These are phyloP conservation scores for Scedosporium dehoogii DNA, from an alignment of 2,329 filamentous ascomycete species.

Conservation along the genomic window DNA sequence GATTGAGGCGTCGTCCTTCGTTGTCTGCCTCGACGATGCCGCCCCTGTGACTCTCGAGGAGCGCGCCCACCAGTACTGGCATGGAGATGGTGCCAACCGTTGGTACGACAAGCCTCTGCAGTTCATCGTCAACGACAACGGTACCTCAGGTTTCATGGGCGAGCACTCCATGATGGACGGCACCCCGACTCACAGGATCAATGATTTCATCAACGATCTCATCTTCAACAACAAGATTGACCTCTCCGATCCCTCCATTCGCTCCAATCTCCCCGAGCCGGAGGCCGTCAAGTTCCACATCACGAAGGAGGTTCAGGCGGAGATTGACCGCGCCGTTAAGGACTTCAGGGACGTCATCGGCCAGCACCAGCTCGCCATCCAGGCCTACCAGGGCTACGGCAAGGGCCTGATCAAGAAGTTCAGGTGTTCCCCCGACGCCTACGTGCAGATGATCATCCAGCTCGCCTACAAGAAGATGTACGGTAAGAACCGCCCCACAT, in stretches of 20 bases:
- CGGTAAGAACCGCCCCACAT: slow-evolving; percentile 93
- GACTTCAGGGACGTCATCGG: slow-evolving; percentile 78
- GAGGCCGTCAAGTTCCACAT: slow-evolving; percentile 68
- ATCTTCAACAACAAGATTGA: slow-evolving; percentile 95
- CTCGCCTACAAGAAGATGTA: slow-evolving; percentile 99
- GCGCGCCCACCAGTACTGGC: slow-evolving; percentile 94
- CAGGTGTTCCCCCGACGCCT: slow-evolving; percentile 94
- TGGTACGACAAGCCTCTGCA: slow-evolving; percentile 98
- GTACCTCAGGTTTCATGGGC: slow-evolving; percentile 93
- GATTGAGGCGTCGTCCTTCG: slow-evolving; percentile 82
- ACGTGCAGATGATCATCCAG: slow-evolving; percentile 98
- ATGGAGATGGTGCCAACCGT: slow-evolving; percentile 88
- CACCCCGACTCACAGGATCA: slow-evolving; percentile 91
- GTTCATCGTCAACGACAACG: slow-evolving; percentile 97
- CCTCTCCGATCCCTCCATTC: slow-evolving; percentile 66
- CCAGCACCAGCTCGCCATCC: slow-evolving; percentile 82
- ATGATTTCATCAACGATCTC: slow-evolving; percentile 84
- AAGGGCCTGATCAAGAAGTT: slow-evolving; percentile 99
- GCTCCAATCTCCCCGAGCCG: slow-evolving; percentile 78
- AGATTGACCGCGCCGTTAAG: slow-evolving; percentile 67
- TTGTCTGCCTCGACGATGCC: slow-evolving; percentile 89
- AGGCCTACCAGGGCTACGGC: slow-evolving; percentile 94
- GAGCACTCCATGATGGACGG: slow-evolving; percentile 99
- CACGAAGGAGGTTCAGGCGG: slow-evolving; percentile 59
- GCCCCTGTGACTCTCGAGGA: slow-evolving; percentile 88